phyloP scores from a whole-genome alignment of 768 basidiomycete species.

The Lanmaoa rubissima region DNA sequence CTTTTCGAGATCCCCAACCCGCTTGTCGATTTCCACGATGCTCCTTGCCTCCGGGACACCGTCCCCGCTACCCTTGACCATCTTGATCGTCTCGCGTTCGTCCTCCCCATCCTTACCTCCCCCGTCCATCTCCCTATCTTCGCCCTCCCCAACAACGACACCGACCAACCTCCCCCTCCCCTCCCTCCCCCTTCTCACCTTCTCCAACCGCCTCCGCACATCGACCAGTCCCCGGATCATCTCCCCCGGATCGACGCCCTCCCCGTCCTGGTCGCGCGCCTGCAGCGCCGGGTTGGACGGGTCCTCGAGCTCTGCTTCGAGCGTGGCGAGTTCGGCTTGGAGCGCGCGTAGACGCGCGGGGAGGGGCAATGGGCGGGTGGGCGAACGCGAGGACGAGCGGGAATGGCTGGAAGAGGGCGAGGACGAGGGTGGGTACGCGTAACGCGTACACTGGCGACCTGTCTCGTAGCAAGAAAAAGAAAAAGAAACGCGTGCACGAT shows the following conservation, averaged over 20 bases:
- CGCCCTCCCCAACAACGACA: slow-evolving; percentile 42
- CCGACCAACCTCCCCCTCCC: slow-evolving; percentile 64
- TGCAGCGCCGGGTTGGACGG: slow-evolving; percentile 69
- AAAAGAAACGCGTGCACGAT: background rate
- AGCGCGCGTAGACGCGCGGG: slow-evolving; percentile 62
- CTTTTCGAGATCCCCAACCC: slow-evolving; percentile 81
- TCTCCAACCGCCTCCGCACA: slow-evolving; percentile 65
- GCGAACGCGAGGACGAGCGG: slow-evolving; percentile 34
- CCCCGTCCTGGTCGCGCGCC: slow-evolving; percentile 49
- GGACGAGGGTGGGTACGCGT: slow-evolving; percentile 66
- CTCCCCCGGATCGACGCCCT: slow-evolving; percentile 68
- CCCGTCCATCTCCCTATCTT: slow-evolving; percentile 1
- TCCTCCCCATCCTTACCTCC: background rate
- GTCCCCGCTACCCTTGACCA: slow-evolving; percentile 5
- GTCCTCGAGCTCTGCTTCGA: slow-evolving; percentile 82
- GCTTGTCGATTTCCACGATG: slow-evolving; percentile 75
- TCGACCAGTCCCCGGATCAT: slow-evolving; percentile 77
- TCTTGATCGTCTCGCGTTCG: background rate
- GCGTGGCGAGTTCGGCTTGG: slow-evolving; percentile 72
- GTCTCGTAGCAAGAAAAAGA: background rate
- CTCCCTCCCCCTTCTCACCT: slow-evolving; percentile 62
- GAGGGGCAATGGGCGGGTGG: slow-evolving; percentile 40
- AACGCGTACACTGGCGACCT: slow-evolving; percentile 58
- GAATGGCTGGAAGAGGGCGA: slow-evolving; percentile 47
- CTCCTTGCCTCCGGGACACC: slow-evolving; percentile 42